Percentiles rank a stretch among this genome's conserved stretches.
phyloP scores from a whole-genome alignment of 129 eudicot genomes.

The Calendula officinalis region DNA sequence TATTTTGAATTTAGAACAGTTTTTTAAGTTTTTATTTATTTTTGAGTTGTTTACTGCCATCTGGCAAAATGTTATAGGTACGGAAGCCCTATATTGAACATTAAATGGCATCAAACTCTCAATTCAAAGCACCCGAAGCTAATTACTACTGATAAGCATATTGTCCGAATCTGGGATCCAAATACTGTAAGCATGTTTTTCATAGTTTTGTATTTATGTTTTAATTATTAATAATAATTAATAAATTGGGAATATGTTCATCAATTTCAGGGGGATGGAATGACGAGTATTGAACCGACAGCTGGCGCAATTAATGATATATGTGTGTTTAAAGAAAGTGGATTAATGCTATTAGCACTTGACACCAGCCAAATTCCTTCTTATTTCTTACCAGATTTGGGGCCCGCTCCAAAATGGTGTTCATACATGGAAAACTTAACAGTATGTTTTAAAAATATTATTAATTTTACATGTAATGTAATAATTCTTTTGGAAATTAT shows the following conservation, averaged over 20 bases:
- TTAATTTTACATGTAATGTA: background rate
- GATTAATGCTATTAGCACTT: conserved; percentile 77
- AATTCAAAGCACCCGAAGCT: conserved; percentile 65
- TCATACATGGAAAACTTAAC: conserved; percentile 81
- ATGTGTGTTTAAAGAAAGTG: conserved; percentile 72
- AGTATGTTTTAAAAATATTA: conserved; percentile 32
- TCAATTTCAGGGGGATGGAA: conserved; percentile 79
- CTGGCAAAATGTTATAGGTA: conserved; percentile 52
- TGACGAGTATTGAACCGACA: conserved; percentile 97
- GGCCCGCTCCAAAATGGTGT: conserved; percentile 99
- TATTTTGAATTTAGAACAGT: conserved; percentile 2
- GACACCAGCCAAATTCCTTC: conserved; percentile 88
- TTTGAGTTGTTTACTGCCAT: background rate
- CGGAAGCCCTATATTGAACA: conserved; percentile 79
- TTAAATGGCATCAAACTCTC: conserved; percentile 88
- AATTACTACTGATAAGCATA: conserved; percentile 73
- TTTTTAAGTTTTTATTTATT: background rate
- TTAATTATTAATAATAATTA: background rate
- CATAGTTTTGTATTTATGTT: background rate
- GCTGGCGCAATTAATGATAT: conserved; percentile 81
- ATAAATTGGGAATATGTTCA: background rate
- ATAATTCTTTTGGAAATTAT: conserved; percentile 7
- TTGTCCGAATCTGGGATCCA: conserved; percentile 97
- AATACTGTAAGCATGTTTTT: conserved; percentile 62
- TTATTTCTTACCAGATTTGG: conserved; percentile 86